Evolutionary conservation across 2,329 filamentous ascomycete genomes (phyloP).

Genomic region (Fusarium sambucinum): DNA sequence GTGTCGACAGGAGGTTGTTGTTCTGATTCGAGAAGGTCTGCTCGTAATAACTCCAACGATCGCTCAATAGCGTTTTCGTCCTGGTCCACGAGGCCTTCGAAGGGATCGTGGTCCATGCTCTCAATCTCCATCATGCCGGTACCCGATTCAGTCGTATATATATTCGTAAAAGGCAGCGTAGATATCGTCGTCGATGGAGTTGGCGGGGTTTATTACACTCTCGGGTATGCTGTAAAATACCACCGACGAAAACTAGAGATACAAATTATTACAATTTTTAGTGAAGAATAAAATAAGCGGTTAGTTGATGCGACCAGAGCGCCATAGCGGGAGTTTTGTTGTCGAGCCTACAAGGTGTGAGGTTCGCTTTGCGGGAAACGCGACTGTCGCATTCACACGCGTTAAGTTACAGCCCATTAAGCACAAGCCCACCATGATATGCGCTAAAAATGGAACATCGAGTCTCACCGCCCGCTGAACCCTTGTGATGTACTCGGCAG

Average conservation of each 20-base stretch:
- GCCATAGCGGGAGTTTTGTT: constrained; percentile 12
- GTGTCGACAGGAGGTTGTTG: background rate
- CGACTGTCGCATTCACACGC: constrained; percentile 39
- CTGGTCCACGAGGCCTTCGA: background rate
- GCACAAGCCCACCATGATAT: constrained; percentile 3
- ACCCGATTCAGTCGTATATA: constrained; percentile 9
- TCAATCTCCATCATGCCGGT: constrained; percentile 35
- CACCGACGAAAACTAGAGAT: background rate
- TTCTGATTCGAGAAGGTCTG: constrained; percentile 10
- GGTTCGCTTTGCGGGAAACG: constrained; percentile 33
- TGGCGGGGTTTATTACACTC: constrained; percentile 6
- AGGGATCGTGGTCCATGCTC: constrained; percentile 18
- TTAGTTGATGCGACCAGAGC: constrained; percentile 2
- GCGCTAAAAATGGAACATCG: constrained; percentile 6
- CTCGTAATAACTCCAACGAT: constrained; percentile 20
- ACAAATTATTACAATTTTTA: background rate
- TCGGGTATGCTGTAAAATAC: background rate
- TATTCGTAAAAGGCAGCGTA: background rate
- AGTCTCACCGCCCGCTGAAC: constrained; percentile 40
- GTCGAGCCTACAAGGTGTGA: background rate
- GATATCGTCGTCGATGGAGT: constrained; percentile 13
- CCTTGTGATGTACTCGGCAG: constrained; percentile 40
- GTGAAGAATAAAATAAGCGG: background rate
- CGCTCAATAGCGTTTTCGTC: constrained; percentile 19
- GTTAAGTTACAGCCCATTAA: constrained; percentile 39